Evolutionary conservation across 495 filamentous ascomycete species (phyloP).

Genomic region (Cairneyella variabilis): DNA sequence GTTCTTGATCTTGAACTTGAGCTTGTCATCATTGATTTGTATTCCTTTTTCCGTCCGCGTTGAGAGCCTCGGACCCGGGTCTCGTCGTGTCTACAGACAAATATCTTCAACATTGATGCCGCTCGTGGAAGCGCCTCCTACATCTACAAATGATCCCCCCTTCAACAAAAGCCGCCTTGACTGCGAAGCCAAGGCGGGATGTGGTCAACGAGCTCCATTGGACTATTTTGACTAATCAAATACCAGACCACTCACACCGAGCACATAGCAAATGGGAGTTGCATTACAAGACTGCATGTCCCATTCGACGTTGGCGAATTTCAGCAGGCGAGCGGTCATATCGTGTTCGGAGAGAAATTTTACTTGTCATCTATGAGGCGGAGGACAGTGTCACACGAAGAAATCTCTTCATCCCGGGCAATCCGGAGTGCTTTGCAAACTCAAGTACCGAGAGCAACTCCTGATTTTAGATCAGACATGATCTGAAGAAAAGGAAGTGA

Average conservation of each 20-base stretch:
- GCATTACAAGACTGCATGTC: not conserved
- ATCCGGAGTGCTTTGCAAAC: not conserved
- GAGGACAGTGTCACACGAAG: not conserved
- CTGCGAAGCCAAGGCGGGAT: not conserved
- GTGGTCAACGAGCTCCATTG: slow-evolving; percentile 1
- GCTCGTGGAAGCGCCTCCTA: not conserved
- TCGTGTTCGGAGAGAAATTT: too few species aligned
- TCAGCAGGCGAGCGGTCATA: not conserved
- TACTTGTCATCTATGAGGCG: too few species aligned
- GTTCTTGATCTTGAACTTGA: not conserved
- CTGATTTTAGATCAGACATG: not conserved
- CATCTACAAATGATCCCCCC: not conserved
- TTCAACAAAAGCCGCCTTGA: not conserved
- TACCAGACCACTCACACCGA: slow-evolving; percentile 5
- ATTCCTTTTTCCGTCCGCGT: not conserved
- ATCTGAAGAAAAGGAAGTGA: not conserved
- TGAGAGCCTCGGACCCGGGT: not conserved
- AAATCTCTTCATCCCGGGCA: not conserved
- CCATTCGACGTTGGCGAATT: not conserved
- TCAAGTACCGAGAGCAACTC: not conserved
- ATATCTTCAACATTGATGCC: not conserved
- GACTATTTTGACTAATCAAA: not conserved
- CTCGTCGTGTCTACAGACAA: not conserved
- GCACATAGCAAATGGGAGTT: not conserved
- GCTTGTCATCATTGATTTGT: not conserved